These are phyloP conservation scores for Taiozyma sp. DNA, from an alignment of 1,139 yeast species.

Conservation along the genomic window DNA sequence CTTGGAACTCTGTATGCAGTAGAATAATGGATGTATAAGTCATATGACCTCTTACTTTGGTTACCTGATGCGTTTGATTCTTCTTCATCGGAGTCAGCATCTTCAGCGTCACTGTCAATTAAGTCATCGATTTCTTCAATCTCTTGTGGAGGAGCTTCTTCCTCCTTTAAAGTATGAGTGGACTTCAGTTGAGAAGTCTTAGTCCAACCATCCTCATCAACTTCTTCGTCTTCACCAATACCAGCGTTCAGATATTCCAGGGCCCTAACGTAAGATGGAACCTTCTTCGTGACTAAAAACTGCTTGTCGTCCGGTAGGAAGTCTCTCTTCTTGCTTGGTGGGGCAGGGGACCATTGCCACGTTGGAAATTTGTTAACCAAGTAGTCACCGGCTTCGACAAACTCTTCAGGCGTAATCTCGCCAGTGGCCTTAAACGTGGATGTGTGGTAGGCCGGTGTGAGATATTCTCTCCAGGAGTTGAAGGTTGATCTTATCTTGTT, in stretches of 20 bases:
- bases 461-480: conserved; percentile 82
- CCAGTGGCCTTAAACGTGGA: conserved; percentile 86
- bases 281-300: conserved; percentile 80
- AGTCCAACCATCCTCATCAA: conserved; percentile 60
- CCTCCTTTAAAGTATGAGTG: conserved; percentile 6
- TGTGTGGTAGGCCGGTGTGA: conserved; percentile 82
- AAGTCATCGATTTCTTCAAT: conserved; percentile 38
- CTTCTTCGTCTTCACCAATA: conserved; percentile 31
- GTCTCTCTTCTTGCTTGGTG: conserved; percentile 53
- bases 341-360: conserved; percentile 88
- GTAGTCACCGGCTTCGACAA: conserved; percentile 90
- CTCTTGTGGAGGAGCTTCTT: conserved; percentile 13
- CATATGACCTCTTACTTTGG: conserved; percentile 66
- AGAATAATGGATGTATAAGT: conserved; percentile 85
- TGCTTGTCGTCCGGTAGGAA: conserved; percentile 87
- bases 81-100: conserved; percentile 35
- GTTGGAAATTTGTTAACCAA: conserved; percentile 90
- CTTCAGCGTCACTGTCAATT: conserved; percentile 29
- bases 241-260: conserved; percentile 46
- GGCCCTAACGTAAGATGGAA: conserved; percentile 81
- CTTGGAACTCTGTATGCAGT: conserved; percentile 96
- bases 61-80: conserved; percentile 35
- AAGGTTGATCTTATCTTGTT: conserved; percentile 61
- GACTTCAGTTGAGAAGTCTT: conserved; percentile 16
- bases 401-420: conserved; percentile 91